These are phyloP conservation scores for Fraxinus floribunda DNA, from an alignment of 305 asterid genomes.

Conservation along the genomic window DNA sequence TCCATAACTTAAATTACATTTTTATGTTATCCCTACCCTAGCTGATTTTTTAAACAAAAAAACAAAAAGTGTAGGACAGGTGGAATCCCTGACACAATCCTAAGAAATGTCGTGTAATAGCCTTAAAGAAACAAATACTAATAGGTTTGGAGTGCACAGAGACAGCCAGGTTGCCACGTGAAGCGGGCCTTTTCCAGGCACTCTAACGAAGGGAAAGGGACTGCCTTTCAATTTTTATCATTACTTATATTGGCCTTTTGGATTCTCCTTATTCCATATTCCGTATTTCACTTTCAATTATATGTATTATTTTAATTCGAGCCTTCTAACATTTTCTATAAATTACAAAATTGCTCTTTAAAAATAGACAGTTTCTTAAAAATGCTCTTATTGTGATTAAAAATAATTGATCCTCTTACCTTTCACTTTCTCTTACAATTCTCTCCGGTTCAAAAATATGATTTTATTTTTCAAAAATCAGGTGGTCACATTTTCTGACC, in stretches of 20 bases:
- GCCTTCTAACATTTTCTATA: too few relatives aligned
- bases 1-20: background rate
- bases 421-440: too few relatives aligned
- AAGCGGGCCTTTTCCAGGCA: constrained; percentile 52
- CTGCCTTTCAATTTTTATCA: constrained; percentile 32
- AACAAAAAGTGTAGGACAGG: constrained; percentile 40
- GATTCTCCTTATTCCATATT: background rate
- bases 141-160: constrained; percentile 21
- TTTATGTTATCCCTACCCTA: background rate
- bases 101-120: constrained; percentile 42
- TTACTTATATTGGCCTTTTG: background rate
- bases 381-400: too few relatives aligned
- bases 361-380: too few relatives aligned
- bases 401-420: too few relatives aligned
- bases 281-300: background rate
- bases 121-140: constrained; percentile 21
- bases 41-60: constrained; percentile 4
- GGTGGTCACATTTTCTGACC: too few relatives aligned
- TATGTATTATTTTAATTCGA: too few relatives aligned
- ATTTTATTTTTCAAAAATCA: too few relatives aligned
- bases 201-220: constrained; percentile 21
- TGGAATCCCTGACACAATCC: constrained; percentile 56
- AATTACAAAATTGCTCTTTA: too few relatives aligned
- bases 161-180: constrained; percentile 59
- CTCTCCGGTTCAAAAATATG: too few relatives aligned